Evolutionary conservation across 2,329 filamentous ascomycete genomes (phyloP).

Genomic region (Epicoccum sorghinum): DNA sequence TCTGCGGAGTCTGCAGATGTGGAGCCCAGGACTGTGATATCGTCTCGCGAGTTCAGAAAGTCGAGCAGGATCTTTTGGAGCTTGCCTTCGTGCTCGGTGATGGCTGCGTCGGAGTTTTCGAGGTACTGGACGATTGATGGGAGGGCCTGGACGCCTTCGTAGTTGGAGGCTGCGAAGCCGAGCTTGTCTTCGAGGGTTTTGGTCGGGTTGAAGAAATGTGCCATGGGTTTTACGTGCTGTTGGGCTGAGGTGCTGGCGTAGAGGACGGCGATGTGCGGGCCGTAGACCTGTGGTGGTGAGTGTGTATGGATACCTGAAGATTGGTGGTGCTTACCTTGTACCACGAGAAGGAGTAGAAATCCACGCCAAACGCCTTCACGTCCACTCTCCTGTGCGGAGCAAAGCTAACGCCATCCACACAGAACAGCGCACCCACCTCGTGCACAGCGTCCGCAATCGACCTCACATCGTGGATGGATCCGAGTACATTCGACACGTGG

Average conservation of each 20-base stretch:
- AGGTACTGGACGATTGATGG: constrained; percentile 68
- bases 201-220: constrained; percentile 71
- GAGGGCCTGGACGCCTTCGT: constrained; percentile 71
- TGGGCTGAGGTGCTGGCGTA: constrained; percentile 68
- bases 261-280: constrained; percentile 74
- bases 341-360: constrained; percentile 81
- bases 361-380: constrained; percentile 70
- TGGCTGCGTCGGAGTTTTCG: constrained; percentile 47
- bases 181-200: constrained; percentile 69
- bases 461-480: constrained; percentile 69
- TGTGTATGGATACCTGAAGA: background rate
- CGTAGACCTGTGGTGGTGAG: constrained; percentile 62
- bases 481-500: constrained; percentile 75
- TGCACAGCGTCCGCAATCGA: constrained; percentile 61
- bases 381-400: constrained; percentile 75
- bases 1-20: constrained; percentile 53
- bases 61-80: constrained; percentile 65
- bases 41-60: constrained; percentile 61
- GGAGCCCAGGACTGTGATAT: constrained; percentile 66
- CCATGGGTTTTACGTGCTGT: constrained; percentile 60
- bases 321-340: constrained; percentile 63
- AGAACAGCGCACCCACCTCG: constrained; percentile 64
- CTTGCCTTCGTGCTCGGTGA: constrained; percentile 64
- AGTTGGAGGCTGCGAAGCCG: constrained; percentile 70
- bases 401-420: constrained; percentile 77